A percentile compares a stretch with the other conserved stretches of the same genome.
phyloP scores from a whole-genome alignment of 352 stramenopile genomes.

The Phytophthora palmivora region DNA sequence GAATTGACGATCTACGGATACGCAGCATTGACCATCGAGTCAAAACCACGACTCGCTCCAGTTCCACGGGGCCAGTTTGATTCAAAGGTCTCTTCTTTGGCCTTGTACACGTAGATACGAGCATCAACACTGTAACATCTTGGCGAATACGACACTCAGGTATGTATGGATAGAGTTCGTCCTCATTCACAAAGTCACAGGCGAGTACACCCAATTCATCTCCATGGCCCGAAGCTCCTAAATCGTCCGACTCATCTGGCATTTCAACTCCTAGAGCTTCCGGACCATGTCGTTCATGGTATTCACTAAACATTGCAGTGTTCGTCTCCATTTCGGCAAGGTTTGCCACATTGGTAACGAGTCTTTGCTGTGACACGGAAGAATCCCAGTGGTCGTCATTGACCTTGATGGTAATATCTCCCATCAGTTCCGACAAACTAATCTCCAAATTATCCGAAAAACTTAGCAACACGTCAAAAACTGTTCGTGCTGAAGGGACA shows the following conservation, averaged over 20 bases:
- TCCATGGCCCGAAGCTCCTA: slow-evolving; percentile 26
- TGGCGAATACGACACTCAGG: slow-evolving; percentile 37
- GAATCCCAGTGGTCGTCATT: slow-evolving; percentile 54
- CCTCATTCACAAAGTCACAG: slow-evolving; percentile 52
- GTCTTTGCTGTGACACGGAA: slow-evolving; percentile 45
- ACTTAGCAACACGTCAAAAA: slow-evolving; percentile 55
- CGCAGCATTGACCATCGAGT: slow-evolving; percentile 42
- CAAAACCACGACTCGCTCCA: slow-evolving; percentile 36
- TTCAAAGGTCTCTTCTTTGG: slow-evolving; percentile 18
- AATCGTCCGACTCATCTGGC: slow-evolving; percentile 22
- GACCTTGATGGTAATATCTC: slow-evolving; percentile 58
- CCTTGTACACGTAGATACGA: slow-evolving; percentile 34
- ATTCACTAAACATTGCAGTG: slow-evolving; percentile 50
- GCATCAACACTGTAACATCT: slow-evolving; percentile 47
- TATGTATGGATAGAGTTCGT: slow-evolving; percentile 46
- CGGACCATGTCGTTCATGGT: slow-evolving; percentile 29
- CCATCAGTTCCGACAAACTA: slow-evolving; percentile 51
- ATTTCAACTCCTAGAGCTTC: slow-evolving; percentile 31
- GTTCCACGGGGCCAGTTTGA: slow-evolving; percentile 18
- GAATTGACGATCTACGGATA: slow-evolving; percentile 33
- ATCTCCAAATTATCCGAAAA: slow-evolving; percentile 66
- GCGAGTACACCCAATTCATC: slow-evolving; percentile 45
- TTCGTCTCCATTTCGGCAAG: slow-evolving; percentile 52
- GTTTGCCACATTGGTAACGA: slow-evolving; percentile 47
- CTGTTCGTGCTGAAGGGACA: slow-evolving; percentile 30